Base-by-base conservation (phyloP, 2,329 filamentous ascomycete genomes). In the Pseudocercospora musae region DNA sequence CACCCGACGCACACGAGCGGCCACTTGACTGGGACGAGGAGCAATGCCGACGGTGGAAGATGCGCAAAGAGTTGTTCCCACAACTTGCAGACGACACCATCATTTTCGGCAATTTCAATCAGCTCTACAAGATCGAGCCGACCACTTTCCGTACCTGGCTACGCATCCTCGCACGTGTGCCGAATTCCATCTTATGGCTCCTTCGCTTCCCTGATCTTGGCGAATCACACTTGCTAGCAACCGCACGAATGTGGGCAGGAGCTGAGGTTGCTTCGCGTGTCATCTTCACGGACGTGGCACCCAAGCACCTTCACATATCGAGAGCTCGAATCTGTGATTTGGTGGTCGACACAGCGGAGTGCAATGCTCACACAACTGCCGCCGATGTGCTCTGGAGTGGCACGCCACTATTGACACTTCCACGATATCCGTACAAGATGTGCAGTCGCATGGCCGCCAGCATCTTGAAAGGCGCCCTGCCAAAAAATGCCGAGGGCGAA, bases 91-190 rank as follows among this genome's bases (percentile, higher is more conserved):
- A 98, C 71, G 89, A 96, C 74, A 85, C 87, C 20, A 87, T 99
- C 70, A 97, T 99, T 70, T 84, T 99, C 62, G 95, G 92, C 6
- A 99, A 99, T 77, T 99, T 99, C 78, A 99, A 99, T 74, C 95
- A 99, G 76, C 82, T 99, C 31, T 99, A 99, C 80, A 99, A 99
- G 92, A 98, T 99, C 77, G 95, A 99, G 70, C 95, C 95, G 1
- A 96, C 92, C 3, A 97, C 92, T 7, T 98, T 98, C 78, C 89
- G 95, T 57, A 92, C 91, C 46, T 99, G 95, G 93, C 81, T 99
- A 27, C 90, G 95, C 60, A 97, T 99, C 67, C 84, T 99, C 20
- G 85, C 91, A 37, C 86, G 85, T 62, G 87, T 94, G 15, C 93
- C 94, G 0, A 96, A 95, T 64, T 90, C 94, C 8, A 85, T 97